Conservation (phyloP, 2,329 filamentous ascomycete genomes). For the Calonectria hongkongensis region DNA sequence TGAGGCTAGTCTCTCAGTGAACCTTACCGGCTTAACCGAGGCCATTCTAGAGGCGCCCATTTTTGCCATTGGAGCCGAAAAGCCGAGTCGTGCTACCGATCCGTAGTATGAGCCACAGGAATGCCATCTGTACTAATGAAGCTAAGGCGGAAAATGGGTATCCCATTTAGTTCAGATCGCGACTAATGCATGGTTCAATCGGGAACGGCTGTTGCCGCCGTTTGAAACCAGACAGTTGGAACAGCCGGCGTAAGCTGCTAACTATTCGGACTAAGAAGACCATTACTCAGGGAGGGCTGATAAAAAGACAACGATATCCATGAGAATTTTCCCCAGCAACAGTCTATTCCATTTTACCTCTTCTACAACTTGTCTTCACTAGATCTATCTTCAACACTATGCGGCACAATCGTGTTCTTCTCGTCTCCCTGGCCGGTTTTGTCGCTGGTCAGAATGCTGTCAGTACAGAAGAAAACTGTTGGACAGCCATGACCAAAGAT, state of each 20-base stretch:
- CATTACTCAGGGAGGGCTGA: background rate
- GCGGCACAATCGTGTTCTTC: background rate
- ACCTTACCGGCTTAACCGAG: background rate
- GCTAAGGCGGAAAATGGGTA: background rate
- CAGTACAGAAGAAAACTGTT: conserved; percentile 6
- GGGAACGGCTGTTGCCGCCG: background rate
- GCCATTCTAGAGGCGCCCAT: background rate
- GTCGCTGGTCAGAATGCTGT: background rate
- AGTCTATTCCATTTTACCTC: too few relatives aligned
- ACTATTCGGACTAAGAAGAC: background rate
- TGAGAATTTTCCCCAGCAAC: too few relatives aligned
- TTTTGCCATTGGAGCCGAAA: background rate
- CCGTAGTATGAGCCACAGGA: too few relatives aligned
- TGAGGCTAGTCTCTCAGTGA: too few relatives aligned
- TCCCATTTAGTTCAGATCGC: background rate
- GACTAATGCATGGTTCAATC: background rate
- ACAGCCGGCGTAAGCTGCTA: background rate
- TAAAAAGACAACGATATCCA: background rate
- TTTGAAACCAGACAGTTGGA: background rate
- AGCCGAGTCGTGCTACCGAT: background rate
- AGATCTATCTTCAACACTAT: background rate
- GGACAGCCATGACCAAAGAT: conserved; percentile 4
- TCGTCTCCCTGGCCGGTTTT: background rate
- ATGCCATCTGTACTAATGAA: too few relatives aligned
- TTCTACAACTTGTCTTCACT: background rate